Percentiles rank a stretch among this genome's conserved stretches.
phyloP scores from a whole-genome alignment of 2,329 filamentous ascomycete genomes.

The Thermothelomyces thermophilus region DNA sequence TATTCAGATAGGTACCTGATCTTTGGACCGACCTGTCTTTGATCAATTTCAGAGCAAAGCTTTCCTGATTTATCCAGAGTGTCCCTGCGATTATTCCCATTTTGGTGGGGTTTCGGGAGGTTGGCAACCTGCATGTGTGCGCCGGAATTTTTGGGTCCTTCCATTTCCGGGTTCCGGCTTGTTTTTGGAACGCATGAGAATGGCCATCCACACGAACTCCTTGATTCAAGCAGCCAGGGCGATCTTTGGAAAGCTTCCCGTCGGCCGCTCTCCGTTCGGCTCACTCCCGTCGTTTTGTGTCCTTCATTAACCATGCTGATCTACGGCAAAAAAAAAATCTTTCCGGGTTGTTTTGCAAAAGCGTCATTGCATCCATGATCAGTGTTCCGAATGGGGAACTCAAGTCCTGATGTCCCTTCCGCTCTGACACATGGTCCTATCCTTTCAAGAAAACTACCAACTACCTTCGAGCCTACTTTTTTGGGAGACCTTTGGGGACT shows the following conservation, averaged over 20 bases:
- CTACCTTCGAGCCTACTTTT: no score
- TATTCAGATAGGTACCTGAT: slow-evolving; percentile 3
- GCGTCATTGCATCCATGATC: neutral
- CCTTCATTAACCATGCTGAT: slow-evolving; percentile 4
- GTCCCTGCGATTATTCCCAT: neutral
- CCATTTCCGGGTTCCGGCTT: no score
- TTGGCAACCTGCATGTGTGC: neutral
- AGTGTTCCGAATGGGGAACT: slow-evolving; percentile 2
- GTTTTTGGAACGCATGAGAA: no score
- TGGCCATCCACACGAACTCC: no score
- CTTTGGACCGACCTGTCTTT: no score
- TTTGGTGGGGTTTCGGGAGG: neutral
- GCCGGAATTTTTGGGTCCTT: neutral
- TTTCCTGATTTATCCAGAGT: slow-evolving; percentile 14
- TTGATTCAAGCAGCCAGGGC: no score
- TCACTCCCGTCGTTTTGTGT: no score
- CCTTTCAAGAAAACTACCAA: no score
- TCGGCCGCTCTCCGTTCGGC: no score
- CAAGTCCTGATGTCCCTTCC: neutral
- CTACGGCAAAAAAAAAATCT: slow-evolving; percentile 4
- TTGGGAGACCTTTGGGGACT: no score
- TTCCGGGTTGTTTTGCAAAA: neutral
- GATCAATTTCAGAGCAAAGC: slow-evolving; percentile 14
- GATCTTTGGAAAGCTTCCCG: no score
- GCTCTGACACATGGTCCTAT: neutral